phyloP scores from a whole-genome alignment of 192 early-diverging fungal species.

The Podila epicladia region DNA sequence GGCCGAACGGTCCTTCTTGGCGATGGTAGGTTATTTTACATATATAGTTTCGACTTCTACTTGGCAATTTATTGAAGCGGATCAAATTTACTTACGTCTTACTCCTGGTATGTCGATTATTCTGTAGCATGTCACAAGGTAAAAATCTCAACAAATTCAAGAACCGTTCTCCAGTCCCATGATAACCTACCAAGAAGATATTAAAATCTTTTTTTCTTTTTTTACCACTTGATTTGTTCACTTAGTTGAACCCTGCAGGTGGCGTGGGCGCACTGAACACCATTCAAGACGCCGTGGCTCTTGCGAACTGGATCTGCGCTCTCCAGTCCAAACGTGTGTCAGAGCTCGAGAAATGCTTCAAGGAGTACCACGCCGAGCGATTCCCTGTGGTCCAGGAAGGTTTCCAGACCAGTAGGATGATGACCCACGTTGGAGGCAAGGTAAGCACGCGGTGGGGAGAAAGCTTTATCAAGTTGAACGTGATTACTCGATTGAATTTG shows the following conservation, averaged over 20 bases:
- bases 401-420: background rate
- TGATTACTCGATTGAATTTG: too few relatives aligned
- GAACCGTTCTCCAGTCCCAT: too few relatives aligned
- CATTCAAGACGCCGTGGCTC: background rate
- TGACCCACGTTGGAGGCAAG: background rate
- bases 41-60: background rate
- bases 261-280: background rate
- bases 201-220: too few relatives aligned
- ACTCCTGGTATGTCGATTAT: background rate
- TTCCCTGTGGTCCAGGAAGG: background rate
- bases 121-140: too few relatives aligned
- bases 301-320: slow-evolving; percentile 11
- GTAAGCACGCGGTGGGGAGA: background rate
- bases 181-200: too few relatives aligned
- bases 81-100: too few relatives aligned
- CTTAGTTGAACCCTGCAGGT: slow-evolving; percentile 1
- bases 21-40: slow-evolving; percentile 20
- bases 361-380: slow-evolving; percentile 3
- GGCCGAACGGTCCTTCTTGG: slow-evolving; percentile 11
- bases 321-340: background rate
- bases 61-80: background rate
- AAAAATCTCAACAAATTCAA: too few relatives aligned
- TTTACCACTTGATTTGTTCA: too few relatives aligned
- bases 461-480: too few relatives aligned
- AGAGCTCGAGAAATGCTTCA: background rate